Conservation (phyloP, 805 yeast species). For the Debaryomyces prosopidis region DNA sequence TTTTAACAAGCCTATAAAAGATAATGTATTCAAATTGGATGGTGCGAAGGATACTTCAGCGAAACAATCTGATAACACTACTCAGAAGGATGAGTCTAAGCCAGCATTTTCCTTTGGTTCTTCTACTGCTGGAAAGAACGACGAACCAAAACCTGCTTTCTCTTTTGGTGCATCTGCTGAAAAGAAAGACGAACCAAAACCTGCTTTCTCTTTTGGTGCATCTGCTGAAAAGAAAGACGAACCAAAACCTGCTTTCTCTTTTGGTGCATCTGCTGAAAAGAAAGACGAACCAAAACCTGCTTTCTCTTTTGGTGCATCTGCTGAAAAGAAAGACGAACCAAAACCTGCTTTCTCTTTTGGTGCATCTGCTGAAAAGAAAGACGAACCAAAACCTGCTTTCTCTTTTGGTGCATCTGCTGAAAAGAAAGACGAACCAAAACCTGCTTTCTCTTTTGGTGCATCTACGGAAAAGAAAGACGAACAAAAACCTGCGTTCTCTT, state of each 20-base stretch:
- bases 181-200: slow-evolving; percentile 12
- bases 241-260: slow-evolving; percentile 18
- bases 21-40: slow-evolving; percentile 29
- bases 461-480: slow-evolving; percentile 7
- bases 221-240: slow-evolving; percentile 2
- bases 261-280: slow-evolving; percentile 15
- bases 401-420: slow-evolving; percentile 16
- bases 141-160: slow-evolving; percentile 16
- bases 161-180: slow-evolving; percentile 19
- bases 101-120: slow-evolving; percentile 21
- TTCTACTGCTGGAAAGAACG: slow-evolving; percentile 30
- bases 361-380: slow-evolving; percentile 5
- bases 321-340: slow-evolving; percentile 3
- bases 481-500: slow-evolving; percentile 25
- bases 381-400: slow-evolving; percentile 18
- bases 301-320: slow-evolving; percentile 18
- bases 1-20: slow-evolving; percentile 37
- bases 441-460: slow-evolving; percentile 21
- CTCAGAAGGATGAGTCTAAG: slow-evolving; percentile 6
- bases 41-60: background rate
- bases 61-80: background rate
- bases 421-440: slow-evolving; percentile 12
- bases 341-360: slow-evolving; percentile 25
- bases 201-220: slow-evolving; percentile 21
- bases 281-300: slow-evolving; percentile 18